phyloP scores from a whole-genome alignment of 441 rosid species.

The Adansonia rubrostipa region DNA sequence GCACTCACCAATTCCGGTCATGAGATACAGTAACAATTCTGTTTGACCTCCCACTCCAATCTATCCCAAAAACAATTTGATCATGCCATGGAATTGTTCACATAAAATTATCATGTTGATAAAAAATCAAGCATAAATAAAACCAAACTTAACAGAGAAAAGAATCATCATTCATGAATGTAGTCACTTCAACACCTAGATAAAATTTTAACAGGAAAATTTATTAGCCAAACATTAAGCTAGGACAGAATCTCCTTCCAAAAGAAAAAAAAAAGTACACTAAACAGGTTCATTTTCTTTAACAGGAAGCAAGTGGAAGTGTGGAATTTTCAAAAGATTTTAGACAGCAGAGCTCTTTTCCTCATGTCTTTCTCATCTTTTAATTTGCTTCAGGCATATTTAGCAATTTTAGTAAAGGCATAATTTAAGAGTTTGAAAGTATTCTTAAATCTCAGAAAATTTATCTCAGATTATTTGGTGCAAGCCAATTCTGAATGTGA shows the following conservation, averaged over 20 bases:
- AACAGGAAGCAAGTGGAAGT: neutral
- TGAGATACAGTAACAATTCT: conserved; percentile 88
- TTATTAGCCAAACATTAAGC: neutral
- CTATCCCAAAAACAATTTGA: conserved; percentile 93
- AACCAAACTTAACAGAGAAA: neutral
- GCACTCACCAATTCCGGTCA: conserved; percentile 94
- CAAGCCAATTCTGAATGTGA: neutral
- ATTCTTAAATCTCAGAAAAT: neutral
- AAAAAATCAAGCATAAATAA: neutral
- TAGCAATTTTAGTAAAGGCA: neutral
- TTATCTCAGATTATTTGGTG: neutral
- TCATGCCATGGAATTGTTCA: conserved; percentile 64
- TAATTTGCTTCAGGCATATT: neutral
- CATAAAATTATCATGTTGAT: conserved; percentile 13
- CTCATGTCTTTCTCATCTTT: neutral
- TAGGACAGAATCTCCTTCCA: neutral
- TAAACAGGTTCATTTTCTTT: neutral
- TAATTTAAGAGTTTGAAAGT: neutral
- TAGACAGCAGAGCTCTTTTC: neutral
- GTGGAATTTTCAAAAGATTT: neutral
- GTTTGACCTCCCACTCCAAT: conserved; percentile 89
- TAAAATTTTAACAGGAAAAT: conserved; percentile 10
- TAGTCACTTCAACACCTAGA: conserved; percentile 4
- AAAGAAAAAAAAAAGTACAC: neutral
- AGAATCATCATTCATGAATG: neutral